Evolutionary conservation across 257 asterid species (phyloP).

Genomic region (Solanum megistacrolobum): DNA sequence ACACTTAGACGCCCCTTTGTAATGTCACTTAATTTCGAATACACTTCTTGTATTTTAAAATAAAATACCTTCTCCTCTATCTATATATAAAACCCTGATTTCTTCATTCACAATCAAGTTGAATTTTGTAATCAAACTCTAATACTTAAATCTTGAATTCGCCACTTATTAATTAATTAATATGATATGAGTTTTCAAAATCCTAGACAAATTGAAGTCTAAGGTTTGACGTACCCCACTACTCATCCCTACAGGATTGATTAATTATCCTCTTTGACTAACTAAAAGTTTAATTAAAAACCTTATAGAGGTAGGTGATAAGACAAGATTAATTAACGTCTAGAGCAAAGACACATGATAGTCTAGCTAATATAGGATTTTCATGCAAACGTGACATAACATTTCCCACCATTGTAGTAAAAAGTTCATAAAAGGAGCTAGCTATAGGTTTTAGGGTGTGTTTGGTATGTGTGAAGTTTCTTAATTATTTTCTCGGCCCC

Average conservation of each 20-base stretch:
- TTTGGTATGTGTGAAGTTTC: background rate
- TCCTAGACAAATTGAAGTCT: background rate
- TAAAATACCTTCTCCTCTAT: background rate
- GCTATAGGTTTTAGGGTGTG: background rate
- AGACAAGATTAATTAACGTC: background rate
- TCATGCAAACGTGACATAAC: background rate
- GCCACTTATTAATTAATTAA: background rate
- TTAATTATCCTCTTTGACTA: background rate
- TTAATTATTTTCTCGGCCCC: background rate
- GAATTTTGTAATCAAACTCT: too few relatives aligned
- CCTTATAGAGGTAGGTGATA: background rate
- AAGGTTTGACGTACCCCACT: background rate
- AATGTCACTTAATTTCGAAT: background rate
- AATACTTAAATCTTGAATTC: background rate
- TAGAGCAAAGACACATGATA: background rate
- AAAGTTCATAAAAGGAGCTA: background rate
- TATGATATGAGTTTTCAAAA: background rate
- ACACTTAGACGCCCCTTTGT: background rate
- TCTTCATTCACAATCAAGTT: background rate
- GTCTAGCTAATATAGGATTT: background rate
- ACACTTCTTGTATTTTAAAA: background rate
- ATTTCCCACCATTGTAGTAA: background rate
- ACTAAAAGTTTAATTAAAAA: background rate
- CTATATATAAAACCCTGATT: background rate
- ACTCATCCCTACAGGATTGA: background rate